Conservation (phyloP, 2,329 filamentous ascomycete genomes). For the Magnaporthiopsis poae region DNA sequence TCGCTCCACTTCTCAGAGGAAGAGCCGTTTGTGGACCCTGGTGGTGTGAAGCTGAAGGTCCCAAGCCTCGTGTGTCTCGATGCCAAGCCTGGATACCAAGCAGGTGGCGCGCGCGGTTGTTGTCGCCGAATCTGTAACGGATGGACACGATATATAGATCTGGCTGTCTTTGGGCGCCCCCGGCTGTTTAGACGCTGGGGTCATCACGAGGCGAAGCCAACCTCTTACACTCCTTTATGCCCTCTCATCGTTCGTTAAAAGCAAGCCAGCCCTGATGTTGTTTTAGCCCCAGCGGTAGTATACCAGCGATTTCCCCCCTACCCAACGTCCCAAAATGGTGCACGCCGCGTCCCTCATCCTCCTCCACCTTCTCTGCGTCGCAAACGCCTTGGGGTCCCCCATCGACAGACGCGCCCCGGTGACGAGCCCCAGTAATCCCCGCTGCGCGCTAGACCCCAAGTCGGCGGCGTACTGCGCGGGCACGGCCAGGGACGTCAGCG, state of each 20-base stretch:
- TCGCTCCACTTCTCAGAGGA: no score
- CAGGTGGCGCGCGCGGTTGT: not conserved
- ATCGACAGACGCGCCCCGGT: not conserved
- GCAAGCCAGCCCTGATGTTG: not conserved
- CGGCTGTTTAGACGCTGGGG: not conserved
- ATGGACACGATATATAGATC: not conserved
- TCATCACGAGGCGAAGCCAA: not conserved
- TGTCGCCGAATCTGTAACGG: not conserved
- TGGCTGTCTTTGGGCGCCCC: not conserved
- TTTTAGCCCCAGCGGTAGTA: no score
- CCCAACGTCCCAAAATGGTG: not conserved
- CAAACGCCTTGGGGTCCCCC: not conserved
- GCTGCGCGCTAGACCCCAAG: not conserved
- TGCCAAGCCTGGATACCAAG: not conserved
- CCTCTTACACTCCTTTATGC: no score
- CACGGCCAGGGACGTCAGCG: constrained; percentile 20
- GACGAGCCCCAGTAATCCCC: no score
- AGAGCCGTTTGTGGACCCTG: no score
- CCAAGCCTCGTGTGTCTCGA: not conserved
- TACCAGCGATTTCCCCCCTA: not conserved
- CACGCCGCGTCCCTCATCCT: not conserved
- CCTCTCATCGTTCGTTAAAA: not conserved
- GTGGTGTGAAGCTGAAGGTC: not conserved
- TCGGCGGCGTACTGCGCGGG: constrained; percentile 20
- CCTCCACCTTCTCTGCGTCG: not conserved